phyloP scores from a whole-genome alignment of 257 asterid genomes.

The Jacaranda mimosifolia region DNA sequence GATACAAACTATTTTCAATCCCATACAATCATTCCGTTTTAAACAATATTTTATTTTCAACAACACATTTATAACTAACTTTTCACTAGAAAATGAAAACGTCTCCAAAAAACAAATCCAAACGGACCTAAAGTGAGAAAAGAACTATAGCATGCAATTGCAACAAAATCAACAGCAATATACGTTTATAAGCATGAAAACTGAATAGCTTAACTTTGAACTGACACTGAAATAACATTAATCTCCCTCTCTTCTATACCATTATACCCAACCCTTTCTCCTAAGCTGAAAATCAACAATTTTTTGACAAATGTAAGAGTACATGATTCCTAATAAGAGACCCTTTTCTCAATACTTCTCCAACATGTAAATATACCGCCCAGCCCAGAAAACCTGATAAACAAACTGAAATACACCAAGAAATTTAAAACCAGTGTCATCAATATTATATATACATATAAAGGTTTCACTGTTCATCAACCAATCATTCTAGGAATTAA shows the following conservation, averaged over 20 bases:
- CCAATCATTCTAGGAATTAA: neutral
- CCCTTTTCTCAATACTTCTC: neutral
- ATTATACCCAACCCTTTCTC: slow-evolving; percentile 43
- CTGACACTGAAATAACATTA: slow-evolving; percentile 35
- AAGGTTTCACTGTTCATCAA: slow-evolving; percentile 36
- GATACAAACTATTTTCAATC: too few species aligned
- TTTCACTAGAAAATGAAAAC: too few species aligned
- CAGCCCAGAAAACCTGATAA: slow-evolving; percentile 40
- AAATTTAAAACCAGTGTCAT: slow-evolving; percentile 29
- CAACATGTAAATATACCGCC: slow-evolving; percentile 27
- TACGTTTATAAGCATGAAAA: neutral
- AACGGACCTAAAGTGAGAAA: too few species aligned
- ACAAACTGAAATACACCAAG: slow-evolving; percentile 39
- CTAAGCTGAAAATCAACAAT: slow-evolving; percentile 36
- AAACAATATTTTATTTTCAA: too few species aligned
- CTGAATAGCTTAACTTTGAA: slow-evolving; percentile 20
- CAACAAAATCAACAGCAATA: neutral
- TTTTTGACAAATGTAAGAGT: neutral
- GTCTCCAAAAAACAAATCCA: too few species aligned
- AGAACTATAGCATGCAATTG: neutral
- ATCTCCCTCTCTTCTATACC: slow-evolving; percentile 68
- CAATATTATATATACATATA: slow-evolving; percentile 14
- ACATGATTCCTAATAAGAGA: neutral
- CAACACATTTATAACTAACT: too few species aligned
- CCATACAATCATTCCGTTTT: too few species aligned